A percentile compares a stretch with the other conserved stretches of the same genome.
Conservation (phyloP, 2,329 filamentous ascomycete genomes). For the Lachnellula hyalina region DNA sequence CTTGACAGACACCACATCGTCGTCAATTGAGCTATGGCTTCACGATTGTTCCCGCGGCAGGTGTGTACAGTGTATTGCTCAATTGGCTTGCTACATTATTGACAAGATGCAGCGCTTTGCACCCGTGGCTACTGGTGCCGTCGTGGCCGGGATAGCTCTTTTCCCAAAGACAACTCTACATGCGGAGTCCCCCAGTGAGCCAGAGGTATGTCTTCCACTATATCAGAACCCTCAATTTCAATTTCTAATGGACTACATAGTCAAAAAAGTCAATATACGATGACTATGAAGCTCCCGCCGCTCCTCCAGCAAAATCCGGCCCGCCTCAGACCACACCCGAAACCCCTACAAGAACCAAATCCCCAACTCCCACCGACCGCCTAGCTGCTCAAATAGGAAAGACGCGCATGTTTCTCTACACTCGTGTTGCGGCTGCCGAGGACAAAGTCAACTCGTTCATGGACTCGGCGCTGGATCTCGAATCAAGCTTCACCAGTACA, state of each 20-base stretch:
- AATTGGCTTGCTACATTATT: constrained; percentile 14
- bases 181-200: constrained; percentile 40
- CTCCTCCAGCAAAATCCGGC: constrained; percentile 26
- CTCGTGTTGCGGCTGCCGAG: constrained; percentile 68
- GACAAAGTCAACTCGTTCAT: constrained; percentile 77
- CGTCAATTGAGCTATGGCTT: constrained; percentile 42
- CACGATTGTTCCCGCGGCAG: constrained; percentile 47
- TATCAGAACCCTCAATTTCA: background rate
- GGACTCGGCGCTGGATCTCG: constrained; percentile 74
- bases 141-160: constrained; percentile 41
- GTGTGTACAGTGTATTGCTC: constrained; percentile 31
- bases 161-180: constrained; percentile 40
- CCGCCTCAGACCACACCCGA: constrained; percentile 14
- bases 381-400: constrained; percentile 77
- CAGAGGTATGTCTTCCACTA: constrained; percentile 18
- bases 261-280: constrained; percentile 77
- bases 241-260: constrained; percentile 27
- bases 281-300: constrained; percentile 46
- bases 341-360: constrained; percentile 30
- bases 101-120: constrained; percentile 40
- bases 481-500: constrained; percentile 85
- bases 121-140: constrained; percentile 37
- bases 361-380: constrained; percentile 81
- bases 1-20: constrained; percentile 19
- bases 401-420: constrained; percentile 75